phyloP scores from a whole-genome alignment of 176 grass and related monocot species.

The Juncus inflexus region DNA sequence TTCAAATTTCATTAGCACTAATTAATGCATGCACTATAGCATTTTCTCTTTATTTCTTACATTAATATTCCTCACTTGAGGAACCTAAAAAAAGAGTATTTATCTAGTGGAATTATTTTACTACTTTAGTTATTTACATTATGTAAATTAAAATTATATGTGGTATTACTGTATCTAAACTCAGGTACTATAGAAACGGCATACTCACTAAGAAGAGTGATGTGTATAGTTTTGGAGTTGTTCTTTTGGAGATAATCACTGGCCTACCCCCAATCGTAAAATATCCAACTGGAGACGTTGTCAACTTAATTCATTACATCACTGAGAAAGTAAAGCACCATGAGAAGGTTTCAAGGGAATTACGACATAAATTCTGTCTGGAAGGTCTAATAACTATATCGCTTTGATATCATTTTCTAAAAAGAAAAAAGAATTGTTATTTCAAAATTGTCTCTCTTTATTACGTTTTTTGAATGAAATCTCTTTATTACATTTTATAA shows the following conservation, averaged over 20 bases:
- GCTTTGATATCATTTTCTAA: no score
- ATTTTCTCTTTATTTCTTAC: no score
- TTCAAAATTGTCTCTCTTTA: no score
- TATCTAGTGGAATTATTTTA: no score
- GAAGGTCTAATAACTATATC: neutral
- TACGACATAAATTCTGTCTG: slow-evolving; percentile 6
- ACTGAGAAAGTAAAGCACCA: neutral
- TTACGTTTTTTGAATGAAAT: no score
- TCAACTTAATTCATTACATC: neutral
- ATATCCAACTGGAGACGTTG: neutral
- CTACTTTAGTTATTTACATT: neutral
- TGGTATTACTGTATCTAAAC: neutral
- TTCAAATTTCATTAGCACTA: no score
- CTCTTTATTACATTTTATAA: no score
- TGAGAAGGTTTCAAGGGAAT: slow-evolving; percentile 13
- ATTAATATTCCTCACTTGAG: no score
- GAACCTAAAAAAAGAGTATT: neutral
- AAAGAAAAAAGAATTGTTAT: no score
- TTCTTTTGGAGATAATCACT: slow-evolving; percentile 34
- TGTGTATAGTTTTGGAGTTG: slow-evolving; percentile 34
- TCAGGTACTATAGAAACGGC: slow-evolving; percentile 21
- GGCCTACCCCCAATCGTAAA: slow-evolving; percentile 12
- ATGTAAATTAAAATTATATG: no score
- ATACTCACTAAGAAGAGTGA: slow-evolving; percentile 34
- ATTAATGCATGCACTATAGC: no score